These are phyloP conservation scores for Blakeslea trispora DNA, from an alignment of 371 early-diverging fungal genomes.

Conservation along the genomic window DNA sequence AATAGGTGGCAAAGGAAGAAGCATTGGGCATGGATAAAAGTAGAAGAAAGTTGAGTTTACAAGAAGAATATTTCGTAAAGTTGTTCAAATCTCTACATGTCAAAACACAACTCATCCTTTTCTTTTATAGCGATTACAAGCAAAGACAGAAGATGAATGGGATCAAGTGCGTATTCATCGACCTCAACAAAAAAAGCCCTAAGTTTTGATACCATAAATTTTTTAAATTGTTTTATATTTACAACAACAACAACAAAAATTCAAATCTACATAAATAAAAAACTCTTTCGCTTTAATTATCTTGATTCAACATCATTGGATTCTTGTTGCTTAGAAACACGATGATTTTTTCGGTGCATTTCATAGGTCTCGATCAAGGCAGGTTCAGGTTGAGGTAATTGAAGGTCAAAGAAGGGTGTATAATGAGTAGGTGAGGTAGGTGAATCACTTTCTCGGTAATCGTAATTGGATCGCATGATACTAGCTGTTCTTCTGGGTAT, in stretches of 20 bases:
- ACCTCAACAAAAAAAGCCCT: constrained; percentile 15
- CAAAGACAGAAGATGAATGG: constrained; percentile 54
- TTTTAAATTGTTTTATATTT: no score
- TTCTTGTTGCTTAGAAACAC: constrained; percentile 33
- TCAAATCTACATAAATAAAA: no score
- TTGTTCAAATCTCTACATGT: no score
- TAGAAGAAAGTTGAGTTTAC: constrained; percentile 57
- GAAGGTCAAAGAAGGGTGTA: constrained; percentile 34
- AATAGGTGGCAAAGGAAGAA: constrained; percentile 68
- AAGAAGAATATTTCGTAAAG: constrained; percentile 70
- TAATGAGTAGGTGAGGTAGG: constrained; percentile 44
- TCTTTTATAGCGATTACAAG: constrained; percentile 48
- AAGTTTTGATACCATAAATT: no score
- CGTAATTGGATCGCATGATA: constrained; percentile 33
- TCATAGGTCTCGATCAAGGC: constrained; percentile 26
- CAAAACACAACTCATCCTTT: not conserved
- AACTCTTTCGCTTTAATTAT: not conserved
- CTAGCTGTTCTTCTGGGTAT: constrained; percentile 53
- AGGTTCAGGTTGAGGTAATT: constrained; percentile 18
- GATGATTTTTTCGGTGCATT: constrained; percentile 30
- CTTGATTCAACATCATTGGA: not conserved
- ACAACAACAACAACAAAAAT: no score
- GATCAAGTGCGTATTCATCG: constrained; percentile 52
- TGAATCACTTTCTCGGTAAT: constrained; percentile 34
- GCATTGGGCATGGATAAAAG: constrained; percentile 61